Evolutionary conservation across 2,329 filamentous ascomycete genomes (phyloP).

Genomic region (Talaromyces islandicus): DNA sequence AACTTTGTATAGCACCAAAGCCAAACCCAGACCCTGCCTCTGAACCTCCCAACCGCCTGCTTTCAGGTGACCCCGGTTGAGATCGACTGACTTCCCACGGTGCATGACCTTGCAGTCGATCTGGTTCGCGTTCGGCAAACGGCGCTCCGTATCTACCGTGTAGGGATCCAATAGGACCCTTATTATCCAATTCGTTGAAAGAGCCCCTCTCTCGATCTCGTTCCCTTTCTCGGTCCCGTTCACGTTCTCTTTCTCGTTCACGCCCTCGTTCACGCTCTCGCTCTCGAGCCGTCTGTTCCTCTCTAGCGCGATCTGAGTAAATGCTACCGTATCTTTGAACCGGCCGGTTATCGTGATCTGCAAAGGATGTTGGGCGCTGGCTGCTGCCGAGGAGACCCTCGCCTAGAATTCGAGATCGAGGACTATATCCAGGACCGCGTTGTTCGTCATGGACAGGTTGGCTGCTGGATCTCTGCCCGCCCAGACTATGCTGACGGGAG

Average conservation of each 20-base stretch:
- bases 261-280: background rate
- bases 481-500: conserved; percentile 38
- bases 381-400: conserved; percentile 18
- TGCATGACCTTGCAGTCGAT: conserved; percentile 21
- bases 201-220: conserved; percentile 26
- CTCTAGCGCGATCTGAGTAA: conserved; percentile 29
- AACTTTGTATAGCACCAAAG: conserved; percentile 36
- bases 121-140: conserved; percentile 28
- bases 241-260: background rate
- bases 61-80: conserved; percentile 34
- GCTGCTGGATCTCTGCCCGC: conserved; percentile 38
- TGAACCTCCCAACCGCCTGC: conserved; percentile 26
- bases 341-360: conserved; percentile 25
- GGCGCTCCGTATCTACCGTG: conserved; percentile 25
- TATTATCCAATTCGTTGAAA: conserved; percentile 25
- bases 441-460: conserved; percentile 34
- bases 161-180: conserved; percentile 16
- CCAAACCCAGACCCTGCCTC: conserved; percentile 29
- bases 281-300: conserved; percentile 26
- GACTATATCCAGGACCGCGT: conserved; percentile 31
- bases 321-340: conserved; percentile 26
- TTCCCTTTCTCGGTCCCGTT: conserved; percentile 20
- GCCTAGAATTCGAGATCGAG: conserved; percentile 23
- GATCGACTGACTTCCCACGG: conserved; percentile 32
- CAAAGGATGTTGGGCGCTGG: conserved; percentile 23